Conservation (phyloP, 2,329 filamentous ascomycete genomes). For the Aspergillus luchuensis region DNA sequence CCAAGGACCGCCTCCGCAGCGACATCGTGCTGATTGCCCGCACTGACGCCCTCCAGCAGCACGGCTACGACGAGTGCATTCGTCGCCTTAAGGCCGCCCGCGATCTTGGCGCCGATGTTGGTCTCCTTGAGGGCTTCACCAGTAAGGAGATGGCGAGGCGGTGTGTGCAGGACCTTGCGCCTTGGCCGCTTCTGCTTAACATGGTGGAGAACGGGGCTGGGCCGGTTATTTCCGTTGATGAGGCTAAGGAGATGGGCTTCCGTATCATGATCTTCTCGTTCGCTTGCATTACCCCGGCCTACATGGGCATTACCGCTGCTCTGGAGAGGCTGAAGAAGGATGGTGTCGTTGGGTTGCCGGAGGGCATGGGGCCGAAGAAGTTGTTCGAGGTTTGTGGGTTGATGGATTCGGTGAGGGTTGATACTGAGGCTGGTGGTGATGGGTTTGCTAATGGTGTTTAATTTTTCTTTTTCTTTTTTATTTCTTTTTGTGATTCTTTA, state of each 20-base stretch:
- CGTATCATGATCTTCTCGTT: slow-evolving; percentile 48
- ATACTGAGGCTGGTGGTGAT: slow-evolving; percentile 40
- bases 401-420: slow-evolving; percentile 43
- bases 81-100: slow-evolving; percentile 41
- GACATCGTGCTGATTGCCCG: slow-evolving; percentile 49
- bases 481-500: background rate
- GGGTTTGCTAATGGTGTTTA: slow-evolving; percentile 33
- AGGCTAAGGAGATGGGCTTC: slow-evolving; percentile 46
- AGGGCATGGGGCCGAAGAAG: slow-evolving; percentile 36
- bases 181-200: slow-evolving; percentile 46
- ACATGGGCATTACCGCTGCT: slow-evolving; percentile 38
- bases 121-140: slow-evolving; percentile 46
- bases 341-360: slow-evolving; percentile 36
- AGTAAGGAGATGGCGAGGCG: slow-evolving; percentile 39
- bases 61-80: slow-evolving; percentile 46
- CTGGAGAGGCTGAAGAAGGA: slow-evolving; percentile 39
- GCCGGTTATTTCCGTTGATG: slow-evolving; percentile 40
- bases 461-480: background rate
- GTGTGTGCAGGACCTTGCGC: slow-evolving; percentile 40
- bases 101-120: slow-evolving; percentile 43
- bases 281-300: slow-evolving; percentile 39
- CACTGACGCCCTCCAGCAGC: slow-evolving; percentile 41
- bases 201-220: slow-evolving; percentile 48
- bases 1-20: slow-evolving; percentile 37
- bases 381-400: slow-evolving; percentile 46